These are phyloP conservation scores for Tetradesmus lagerheimii DNA, from an alignment of 139 green algal species.

Conservation along the genomic window DNA sequence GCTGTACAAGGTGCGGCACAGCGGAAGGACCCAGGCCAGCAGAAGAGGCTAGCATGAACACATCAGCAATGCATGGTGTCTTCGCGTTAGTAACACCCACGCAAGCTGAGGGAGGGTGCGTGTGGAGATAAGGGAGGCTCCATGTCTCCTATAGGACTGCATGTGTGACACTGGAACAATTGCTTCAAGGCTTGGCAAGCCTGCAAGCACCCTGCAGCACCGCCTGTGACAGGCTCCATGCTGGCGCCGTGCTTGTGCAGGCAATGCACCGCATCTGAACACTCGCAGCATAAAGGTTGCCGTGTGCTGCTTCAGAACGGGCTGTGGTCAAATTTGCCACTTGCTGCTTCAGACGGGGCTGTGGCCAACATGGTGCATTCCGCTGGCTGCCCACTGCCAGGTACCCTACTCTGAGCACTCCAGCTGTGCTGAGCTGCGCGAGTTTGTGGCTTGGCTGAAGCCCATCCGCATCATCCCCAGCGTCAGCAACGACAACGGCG, in stretches of 20 bases:
- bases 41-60: background rate
- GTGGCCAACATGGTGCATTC: background rate
- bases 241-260: background rate
- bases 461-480: constrained; percentile 71
- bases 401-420: constrained; percentile 77
- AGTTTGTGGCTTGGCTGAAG: constrained; percentile 79
- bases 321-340: too few relatives aligned
- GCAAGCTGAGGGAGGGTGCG: too few relatives aligned
- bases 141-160: too few relatives aligned
- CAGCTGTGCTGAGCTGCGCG: constrained; percentile 64
- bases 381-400: constrained; percentile 39
- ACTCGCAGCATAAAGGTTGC: background rate
- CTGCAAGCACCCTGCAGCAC: background rate
- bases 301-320: background rate
- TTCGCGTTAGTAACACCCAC: too few relatives aligned
- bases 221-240: background rate
- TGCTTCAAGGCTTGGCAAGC: too few relatives aligned
- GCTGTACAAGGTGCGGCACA: constrained; percentile 77
- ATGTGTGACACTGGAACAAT: too few relatives aligned
- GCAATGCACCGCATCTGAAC: background rate
- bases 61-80: too few relatives aligned
- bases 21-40: background rate
- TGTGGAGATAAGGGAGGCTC: too few relatives aligned
- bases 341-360: background rate
- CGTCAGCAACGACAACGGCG: constrained; percentile 76